A percentile compares a stretch with the other conserved stretches of the same genome.
Conservation (phyloP, 305 asterid genomes). For the Withania somnifera region DNA sequence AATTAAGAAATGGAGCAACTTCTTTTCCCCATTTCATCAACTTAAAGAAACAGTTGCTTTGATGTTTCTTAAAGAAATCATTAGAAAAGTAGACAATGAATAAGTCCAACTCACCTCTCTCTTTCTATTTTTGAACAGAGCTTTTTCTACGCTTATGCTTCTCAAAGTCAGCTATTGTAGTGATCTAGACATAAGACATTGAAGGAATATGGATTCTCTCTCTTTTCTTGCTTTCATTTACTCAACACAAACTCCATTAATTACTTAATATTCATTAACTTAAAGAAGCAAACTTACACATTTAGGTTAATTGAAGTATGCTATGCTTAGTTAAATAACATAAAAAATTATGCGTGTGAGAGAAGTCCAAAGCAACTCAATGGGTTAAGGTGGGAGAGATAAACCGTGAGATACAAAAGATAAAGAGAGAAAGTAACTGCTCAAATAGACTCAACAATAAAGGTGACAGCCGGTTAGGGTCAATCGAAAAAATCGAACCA, state of each 20-base stretch:
- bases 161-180: neutral
- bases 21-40: neutral
- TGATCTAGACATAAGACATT: neutral
- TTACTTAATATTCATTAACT: neutral
- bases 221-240: neutral
- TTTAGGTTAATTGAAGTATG: neutral
- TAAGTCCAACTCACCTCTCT: neutral
- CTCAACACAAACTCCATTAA: neutral
- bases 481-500: too few relatives aligned
- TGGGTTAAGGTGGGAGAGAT: neutral
- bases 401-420: too few relatives aligned
- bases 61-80: neutral
- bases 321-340: neutral
- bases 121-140: neutral
- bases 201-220: neutral
- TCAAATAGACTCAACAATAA: too few relatives aligned
- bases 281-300: neutral
- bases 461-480: too few relatives aligned
- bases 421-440: too few relatives aligned
- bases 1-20: neutral
- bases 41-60: neutral
- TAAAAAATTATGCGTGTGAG: neutral
- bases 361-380: neutral
- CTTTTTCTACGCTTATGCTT: neutral
- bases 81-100: neutral